Percentiles rank a stretch among this genome's conserved stretches.
Conservation (phyloP, 768 basidiomycete species). For the Suillus paluster region DNA sequence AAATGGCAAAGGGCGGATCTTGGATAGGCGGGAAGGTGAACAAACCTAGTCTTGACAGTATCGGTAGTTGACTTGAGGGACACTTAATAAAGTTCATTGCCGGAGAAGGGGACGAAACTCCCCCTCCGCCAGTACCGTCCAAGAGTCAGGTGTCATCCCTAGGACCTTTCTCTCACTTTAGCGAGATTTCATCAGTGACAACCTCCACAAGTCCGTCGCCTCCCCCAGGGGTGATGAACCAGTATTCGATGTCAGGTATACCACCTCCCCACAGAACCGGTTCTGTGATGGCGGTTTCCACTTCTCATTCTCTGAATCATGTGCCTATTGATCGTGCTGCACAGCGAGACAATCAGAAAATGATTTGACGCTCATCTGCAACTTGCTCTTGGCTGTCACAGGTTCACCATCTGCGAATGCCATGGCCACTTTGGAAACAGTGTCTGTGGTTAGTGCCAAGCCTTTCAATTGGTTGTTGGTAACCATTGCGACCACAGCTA, state of each 20-base stretch:
- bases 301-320: constrained; percentile 50
- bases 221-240: constrained; percentile 56
- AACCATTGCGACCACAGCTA: constrained; percentile 92
- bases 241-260: constrained; percentile 33
- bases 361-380: constrained; percentile 53
- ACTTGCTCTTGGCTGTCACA: constrained; percentile 43
- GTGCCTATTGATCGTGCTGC: constrained; percentile 67
- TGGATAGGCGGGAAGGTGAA: constrained; percentile 89
- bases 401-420: constrained; percentile 27
- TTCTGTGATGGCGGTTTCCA: constrained; percentile 67
- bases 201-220: constrained; percentile 81
- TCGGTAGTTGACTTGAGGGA: constrained; percentile 92
- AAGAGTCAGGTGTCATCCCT: constrained; percentile 49
- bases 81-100: constrained; percentile 94
- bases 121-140: constrained; percentile 39
- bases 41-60: constrained; percentile 89
- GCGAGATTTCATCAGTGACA: constrained; percentile 83
- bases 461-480: constrained; percentile 51
- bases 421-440: constrained; percentile 52
- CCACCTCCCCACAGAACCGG: constrained; percentile 63
- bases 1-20: constrained; percentile 75
- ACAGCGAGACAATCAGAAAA: constrained; percentile 55
- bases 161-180: constrained; percentile 93
- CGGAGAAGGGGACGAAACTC: constrained; percentile 72
- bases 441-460: constrained; percentile 55